Evolutionary conservation across 305 asterid genomes (phyloP), one percentile per base, ranked within the genome.

Genomic region (Withania somnifera): DNA sequence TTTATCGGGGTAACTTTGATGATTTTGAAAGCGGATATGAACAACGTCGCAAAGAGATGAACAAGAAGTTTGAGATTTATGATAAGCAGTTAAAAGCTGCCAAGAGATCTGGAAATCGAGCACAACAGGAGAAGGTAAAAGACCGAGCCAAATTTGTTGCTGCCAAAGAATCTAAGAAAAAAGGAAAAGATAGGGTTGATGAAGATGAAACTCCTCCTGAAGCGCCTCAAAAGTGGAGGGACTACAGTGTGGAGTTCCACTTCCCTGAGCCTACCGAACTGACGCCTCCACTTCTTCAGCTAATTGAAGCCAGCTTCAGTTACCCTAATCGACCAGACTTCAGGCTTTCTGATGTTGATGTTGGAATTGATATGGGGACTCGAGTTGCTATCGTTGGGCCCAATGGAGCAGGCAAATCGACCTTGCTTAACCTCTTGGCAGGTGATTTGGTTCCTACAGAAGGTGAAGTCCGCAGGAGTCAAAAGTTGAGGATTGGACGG

Each of bases 381-480:
- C 98, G 97, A 52, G 97, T 93, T 38, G 97, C 94, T 22, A 93
- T 93, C 22, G 92, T 93, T 9, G 95, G 98, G n/a, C 98, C 98
- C 40, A 93, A 93, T 76, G 98, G 98, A 54, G 98, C 95, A 36
- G 98, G 98, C 61, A 93, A 93, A 86, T 93, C 95, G 5, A 93
- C 97, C n/a, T 58, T 93, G 80, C 94, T 93, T 84, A 93, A 92
- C 84, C 95, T 91, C 69, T 92, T 93, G 50, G 95, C 98, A 2
- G 98, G 97, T n/a, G 98, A 93, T 85, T 85, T 92, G 79, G 86
- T 75, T 34, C 94, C 98, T 3, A 68, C 86, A 8, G 90, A 87
- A 86, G 98, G 98, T 42, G 98, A 93, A 86, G 92, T 85, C 7
- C 88, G 96, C 77, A 89, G 91, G 82, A 90, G 95, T 84, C 96